These are phyloP conservation scores for Dunaliella primolecta DNA, from an alignment of 139 green algal species.

Conservation along the genomic window DNA sequence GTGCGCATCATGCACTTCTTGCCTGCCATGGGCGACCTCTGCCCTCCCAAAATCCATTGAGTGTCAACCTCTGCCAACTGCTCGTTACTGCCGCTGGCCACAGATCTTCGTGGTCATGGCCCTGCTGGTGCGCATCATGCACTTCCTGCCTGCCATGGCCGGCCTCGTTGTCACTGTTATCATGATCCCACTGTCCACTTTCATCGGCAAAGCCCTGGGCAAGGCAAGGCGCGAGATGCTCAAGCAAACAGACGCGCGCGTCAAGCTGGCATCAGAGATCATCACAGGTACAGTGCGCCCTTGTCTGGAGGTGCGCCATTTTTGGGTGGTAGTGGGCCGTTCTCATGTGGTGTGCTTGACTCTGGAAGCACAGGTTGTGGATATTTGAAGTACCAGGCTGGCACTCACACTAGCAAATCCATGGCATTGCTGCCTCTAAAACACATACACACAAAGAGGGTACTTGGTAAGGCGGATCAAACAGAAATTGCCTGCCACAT, in stretches of 20 bases:
- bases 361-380: background rate
- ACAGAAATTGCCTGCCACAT: too few relatives aligned
- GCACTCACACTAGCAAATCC: too few relatives aligned
- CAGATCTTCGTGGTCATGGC: slow-evolving; percentile 78
- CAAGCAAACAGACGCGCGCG: slow-evolving; percentile 68
- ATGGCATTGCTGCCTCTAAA: too few relatives aligned
- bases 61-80: too few relatives aligned
- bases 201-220: slow-evolving; percentile 58
- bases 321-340: slow-evolving; percentile 1
- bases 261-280: slow-evolving; percentile 79
- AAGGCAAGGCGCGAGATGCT: slow-evolving; percentile 52
- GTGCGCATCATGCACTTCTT: slow-evolving; percentile 64
- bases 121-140: slow-evolving; percentile 74
- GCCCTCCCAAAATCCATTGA: too few relatives aligned
- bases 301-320: background rate
- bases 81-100: too few relatives aligned
- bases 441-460: too few relatives aligned
- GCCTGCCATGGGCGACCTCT: slow-evolving; percentile 70
- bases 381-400: too few relatives aligned
- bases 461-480: too few relatives aligned
- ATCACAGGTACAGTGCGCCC: slow-evolving; percentile 61
- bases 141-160: slow-evolving; percentile 58
- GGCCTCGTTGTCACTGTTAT: slow-evolving; percentile 68
- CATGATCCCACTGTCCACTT: slow-evolving; percentile 71
- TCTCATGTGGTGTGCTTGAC: background rate